These are phyloP conservation scores for Senna tora DNA, from an alignment of 306 rosid genomes.

Conservation along the genomic window DNA sequence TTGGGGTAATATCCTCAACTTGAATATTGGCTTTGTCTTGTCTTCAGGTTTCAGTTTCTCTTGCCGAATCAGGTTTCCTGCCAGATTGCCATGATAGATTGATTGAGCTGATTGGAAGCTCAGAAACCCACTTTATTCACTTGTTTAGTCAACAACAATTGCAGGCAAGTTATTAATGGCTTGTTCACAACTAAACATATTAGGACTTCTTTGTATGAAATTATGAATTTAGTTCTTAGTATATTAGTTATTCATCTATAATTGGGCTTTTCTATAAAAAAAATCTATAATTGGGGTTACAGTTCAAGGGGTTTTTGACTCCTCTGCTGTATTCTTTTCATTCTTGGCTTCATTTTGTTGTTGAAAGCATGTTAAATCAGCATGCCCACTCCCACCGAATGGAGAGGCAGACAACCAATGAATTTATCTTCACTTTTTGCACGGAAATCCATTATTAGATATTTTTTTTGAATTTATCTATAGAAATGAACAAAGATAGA, in stretches of 20 bases:
- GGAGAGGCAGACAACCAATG: background rate
- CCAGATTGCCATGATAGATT: constrained; percentile 72
- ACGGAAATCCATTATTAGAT: background rate
- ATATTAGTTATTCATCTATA: background rate
- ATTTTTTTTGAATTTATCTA: too few relatives aligned
- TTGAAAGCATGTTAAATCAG: constrained; percentile 6
- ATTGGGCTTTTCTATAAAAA: too few relatives aligned
- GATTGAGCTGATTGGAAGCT: constrained; percentile 72
- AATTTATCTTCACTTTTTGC: background rate
- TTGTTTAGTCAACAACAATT: constrained; percentile 93
- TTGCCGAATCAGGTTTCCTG: constrained; percentile 62
- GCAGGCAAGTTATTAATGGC: constrained; percentile 57
- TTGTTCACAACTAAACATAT: constrained; percentile 25
- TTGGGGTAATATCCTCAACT: background rate
- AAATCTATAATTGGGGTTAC: background rate
- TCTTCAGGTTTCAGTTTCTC: constrained; percentile 76
- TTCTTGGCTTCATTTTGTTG: constrained; percentile 22
- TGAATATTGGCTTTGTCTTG: constrained; percentile 4
- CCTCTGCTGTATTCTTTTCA: constrained; percentile 11
- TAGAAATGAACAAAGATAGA: too few relatives aligned
- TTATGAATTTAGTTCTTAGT: constrained; percentile 14
- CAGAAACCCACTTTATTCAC: constrained; percentile 64
- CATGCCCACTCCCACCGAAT: background rate
- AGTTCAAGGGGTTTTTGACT: background rate
- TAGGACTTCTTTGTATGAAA: constrained; percentile 18